Evolutionary conservation across 768 basidiomycete species (phyloP).

Genomic region (Tricholoma bakamatsutake): DNA sequence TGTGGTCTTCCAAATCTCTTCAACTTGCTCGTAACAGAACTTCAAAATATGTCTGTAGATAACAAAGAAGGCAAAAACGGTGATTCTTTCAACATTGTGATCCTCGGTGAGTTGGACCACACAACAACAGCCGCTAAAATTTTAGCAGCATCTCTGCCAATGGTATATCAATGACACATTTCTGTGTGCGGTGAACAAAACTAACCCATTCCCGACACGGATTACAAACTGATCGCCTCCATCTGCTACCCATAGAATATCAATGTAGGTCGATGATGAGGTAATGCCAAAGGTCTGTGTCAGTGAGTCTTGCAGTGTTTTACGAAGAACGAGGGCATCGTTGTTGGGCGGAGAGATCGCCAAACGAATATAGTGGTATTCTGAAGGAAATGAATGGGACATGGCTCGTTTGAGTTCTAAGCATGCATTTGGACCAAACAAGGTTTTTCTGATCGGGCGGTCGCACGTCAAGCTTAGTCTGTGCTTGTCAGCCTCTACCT

Average conservation of each 20-base stretch:
- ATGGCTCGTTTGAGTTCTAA: slow-evolving; percentile 4
- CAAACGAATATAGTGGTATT: slow-evolving; percentile 44
- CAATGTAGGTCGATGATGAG: slow-evolving; percentile 45
- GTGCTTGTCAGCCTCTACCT: background rate
- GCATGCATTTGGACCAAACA: too few species aligned
- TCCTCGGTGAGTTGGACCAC: slow-evolving; percentile 23
- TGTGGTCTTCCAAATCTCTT: background rate
- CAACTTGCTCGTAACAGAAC: background rate
- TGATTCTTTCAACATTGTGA: slow-evolving; percentile 33
- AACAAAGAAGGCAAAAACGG: slow-evolving; percentile 35
- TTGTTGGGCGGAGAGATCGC: slow-evolving; percentile 30
- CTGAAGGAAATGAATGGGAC: slow-evolving; percentile 17
- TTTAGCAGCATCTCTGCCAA: slow-evolving; percentile 29
- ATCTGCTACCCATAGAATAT: slow-evolving; percentile 49
- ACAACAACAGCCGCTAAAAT: slow-evolving; percentile 29
- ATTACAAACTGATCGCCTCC: slow-evolving; percentile 36
- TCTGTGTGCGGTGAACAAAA: background rate
- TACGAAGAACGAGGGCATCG: slow-evolving; percentile 45
- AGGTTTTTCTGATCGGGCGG: too few species aligned
- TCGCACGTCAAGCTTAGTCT: background rate
- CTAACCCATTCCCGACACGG: slow-evolving; percentile 36
- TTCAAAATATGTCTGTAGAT: background rate
- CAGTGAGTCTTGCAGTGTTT: slow-evolving; percentile 50
- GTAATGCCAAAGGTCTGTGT: slow-evolving; percentile 50
- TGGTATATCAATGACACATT: background rate